These are phyloP conservation scores for Luzula sylvatica DNA, from an alignment of 176 grass and related monocot species.

Conservation along the genomic window DNA sequence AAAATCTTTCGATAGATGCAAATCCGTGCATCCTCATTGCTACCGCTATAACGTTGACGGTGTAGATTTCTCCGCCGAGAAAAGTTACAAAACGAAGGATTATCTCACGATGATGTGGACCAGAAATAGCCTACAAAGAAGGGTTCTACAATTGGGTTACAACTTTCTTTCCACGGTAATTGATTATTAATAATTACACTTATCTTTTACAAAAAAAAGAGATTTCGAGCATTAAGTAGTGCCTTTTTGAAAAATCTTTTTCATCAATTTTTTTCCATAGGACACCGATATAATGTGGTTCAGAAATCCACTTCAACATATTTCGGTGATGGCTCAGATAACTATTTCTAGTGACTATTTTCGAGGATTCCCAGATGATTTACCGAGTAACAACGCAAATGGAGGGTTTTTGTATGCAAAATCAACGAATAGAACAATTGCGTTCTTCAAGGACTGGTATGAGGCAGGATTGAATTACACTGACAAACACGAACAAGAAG, in stretches of 20 bases:
- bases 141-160: conserved; percentile 47
- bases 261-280: neutral
- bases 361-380: neutral
- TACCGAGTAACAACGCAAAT: conserved; percentile 14
- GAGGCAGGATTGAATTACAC: too few relatives aligned
- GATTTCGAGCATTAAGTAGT: neutral
- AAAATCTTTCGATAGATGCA: conserved; percentile 28
- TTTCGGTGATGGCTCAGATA: conserved; percentile 13
- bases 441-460: too few relatives aligned
- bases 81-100: conserved; percentile 27
- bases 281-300: conserved; percentile 35
- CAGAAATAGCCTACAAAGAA: conserved; percentile 40
- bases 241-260: too few relatives aligned
- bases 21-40: conserved; percentile 42
- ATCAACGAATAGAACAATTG: conserved; percentile 11
- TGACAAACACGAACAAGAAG: too few relatives aligned
- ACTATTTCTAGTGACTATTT: conserved; percentile 20
- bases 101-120: conserved; percentile 51
- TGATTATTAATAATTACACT: neutral
- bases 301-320: conserved; percentile 23
- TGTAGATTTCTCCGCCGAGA: conserved; percentile 18
- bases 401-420: conserved; percentile 24
- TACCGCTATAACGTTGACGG: conserved; percentile 25
- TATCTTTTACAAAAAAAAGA: neutral
- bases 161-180: conserved; percentile 56